These are phyloP conservation scores for Cystobasidium onofrii DNA, from an alignment of 768 basidiomycete genomes.

Conservation along the genomic window DNA sequence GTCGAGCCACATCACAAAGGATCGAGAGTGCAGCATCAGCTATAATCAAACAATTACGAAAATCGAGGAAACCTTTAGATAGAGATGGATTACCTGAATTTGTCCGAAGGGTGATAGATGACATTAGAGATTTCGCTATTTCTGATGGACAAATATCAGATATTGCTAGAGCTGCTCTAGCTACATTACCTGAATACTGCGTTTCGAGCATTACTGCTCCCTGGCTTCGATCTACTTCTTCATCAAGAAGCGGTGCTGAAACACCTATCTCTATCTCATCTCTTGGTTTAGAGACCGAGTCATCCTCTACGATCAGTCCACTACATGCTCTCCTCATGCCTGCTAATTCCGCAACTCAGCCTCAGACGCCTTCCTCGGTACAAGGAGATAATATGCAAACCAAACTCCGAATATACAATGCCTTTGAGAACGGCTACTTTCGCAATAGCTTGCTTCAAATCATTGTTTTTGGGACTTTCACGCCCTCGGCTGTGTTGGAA, in stretches of 20 bases:
- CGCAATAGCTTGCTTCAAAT: slow-evolving; percentile 6
- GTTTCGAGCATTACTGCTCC: not conserved
- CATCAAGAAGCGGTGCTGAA: not conserved
- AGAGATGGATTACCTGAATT: not conserved
- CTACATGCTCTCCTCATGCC: not conserved
- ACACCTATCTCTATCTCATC: not conserved
- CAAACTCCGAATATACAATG: slow-evolving; percentile 11
- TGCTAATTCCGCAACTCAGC: not conserved
- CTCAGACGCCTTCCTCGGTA: not conserved
- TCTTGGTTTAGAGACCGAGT: not conserved
- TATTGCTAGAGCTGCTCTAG: slow-evolving; percentile 1
- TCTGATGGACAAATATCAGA: slow-evolving; percentile 16
- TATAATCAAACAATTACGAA: not conserved
- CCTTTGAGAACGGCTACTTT: slow-evolving; percentile 8
- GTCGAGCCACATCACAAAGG: not conserved
- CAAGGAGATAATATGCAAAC: not conserved
- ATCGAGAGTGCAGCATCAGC: not conserved
- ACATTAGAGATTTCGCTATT: slow-evolving; percentile 19
- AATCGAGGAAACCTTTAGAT: not conserved
- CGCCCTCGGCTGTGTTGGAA: not conserved
- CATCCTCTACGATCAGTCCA: not conserved
- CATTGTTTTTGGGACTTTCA: not conserved
- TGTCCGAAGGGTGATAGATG: not conserved
- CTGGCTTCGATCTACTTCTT: not conserved
- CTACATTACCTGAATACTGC: slow-evolving; percentile 3